Base-by-base conservation (phyloP, 768 basidiomycete genomes). In the Suillus fuscotomentosus region DNA sequence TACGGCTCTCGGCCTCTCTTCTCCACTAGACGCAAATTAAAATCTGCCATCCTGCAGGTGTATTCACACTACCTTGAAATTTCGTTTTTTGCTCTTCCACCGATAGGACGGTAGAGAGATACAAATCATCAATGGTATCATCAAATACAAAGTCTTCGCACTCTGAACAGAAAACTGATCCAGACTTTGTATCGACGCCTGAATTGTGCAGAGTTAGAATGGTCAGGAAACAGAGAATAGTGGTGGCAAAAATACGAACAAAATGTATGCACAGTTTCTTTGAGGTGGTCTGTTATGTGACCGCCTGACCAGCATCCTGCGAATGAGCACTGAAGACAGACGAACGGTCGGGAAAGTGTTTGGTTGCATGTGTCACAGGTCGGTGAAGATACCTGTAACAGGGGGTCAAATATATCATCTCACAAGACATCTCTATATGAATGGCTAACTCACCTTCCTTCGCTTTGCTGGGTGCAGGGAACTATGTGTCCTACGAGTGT, bases 121-220 rank as follows among this genome's bases (percentile, higher is more conserved):
- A 79, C 9, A 84, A 63, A 9, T 76, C 73, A 47, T 87, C 86
- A 42, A 94, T 70, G 2, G 71, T 74, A 14, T 81, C 67, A 66
- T 91, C 80, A 68, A 89, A 89, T 27, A 93, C 82, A 65, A 93
- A 88, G 71, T 95, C 90, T 43, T 88, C 81, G 76, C 94, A 96
- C 41, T 82, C 78, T 3, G 78, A 73, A 72, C 95, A 96, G 70
- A 85, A 95, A 2, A 95, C 77, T 11, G 81, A 80, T n/a, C 95
- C 94, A 0, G 88, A 84, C 67, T 84, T 85, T 4, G 85, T 79
- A 73, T 96, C 94, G 34, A 86, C 85, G 70, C 89, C 94, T 95
- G 69, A 9, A 51, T 53, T 50, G 48, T 5, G 38, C 57, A 48
- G 38, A 42, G 55, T 60, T 60, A 56, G 20, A 60, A 14, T 31